phyloP scores from a whole-genome alignment of 768 basidiomycete genomes.

The Boletus sp. region DNA sequence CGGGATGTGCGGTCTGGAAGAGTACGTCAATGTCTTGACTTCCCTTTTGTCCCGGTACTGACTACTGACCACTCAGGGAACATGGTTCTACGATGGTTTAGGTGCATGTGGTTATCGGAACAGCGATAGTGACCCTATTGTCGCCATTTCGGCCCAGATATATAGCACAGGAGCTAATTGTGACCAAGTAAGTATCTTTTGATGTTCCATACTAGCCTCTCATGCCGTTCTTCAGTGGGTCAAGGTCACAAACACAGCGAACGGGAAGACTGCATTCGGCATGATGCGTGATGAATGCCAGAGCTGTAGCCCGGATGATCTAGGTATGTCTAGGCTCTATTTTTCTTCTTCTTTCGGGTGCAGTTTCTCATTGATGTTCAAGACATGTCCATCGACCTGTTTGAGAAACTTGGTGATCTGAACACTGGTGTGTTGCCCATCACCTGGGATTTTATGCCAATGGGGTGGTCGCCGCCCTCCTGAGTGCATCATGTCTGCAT shows the following conservation, averaged over 20 bases:
- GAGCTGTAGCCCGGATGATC: constrained; percentile 48
- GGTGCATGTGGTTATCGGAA: constrained; percentile 66
- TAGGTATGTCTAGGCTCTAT: constrained; percentile 46
- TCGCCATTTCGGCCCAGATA: constrained; percentile 57
- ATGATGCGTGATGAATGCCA: constrained; percentile 58
- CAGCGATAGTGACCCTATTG: constrained; percentile 48
- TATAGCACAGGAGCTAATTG: constrained; percentile 60
- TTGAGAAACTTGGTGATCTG: constrained; percentile 50
- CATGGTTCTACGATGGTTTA: constrained; percentile 58
- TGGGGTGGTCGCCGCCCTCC: constrained; percentile 40
- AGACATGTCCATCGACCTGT: constrained; percentile 70
- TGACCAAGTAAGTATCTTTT: constrained; percentile 47
- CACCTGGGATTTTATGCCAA: constrained; percentile 59
- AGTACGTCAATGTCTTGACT: constrained; percentile 38
- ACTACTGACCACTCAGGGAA: constrained; percentile 46
- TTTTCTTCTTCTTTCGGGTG: not conserved
- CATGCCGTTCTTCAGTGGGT: constrained; percentile 46
- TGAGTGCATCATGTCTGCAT: constrained; percentile 21
- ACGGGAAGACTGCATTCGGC: constrained; percentile 49
- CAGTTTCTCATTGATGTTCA: constrained; percentile 8
- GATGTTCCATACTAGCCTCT: constrained; percentile 2
- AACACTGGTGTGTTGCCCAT: constrained; percentile 51
- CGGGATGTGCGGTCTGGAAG: constrained; percentile 47
- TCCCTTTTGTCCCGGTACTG: not conserved
- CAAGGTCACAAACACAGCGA: constrained; percentile 56